Conservation (phyloP, 495 filamentous ascomycete genomes). For the Eremomyces bilateralis region DNA sequence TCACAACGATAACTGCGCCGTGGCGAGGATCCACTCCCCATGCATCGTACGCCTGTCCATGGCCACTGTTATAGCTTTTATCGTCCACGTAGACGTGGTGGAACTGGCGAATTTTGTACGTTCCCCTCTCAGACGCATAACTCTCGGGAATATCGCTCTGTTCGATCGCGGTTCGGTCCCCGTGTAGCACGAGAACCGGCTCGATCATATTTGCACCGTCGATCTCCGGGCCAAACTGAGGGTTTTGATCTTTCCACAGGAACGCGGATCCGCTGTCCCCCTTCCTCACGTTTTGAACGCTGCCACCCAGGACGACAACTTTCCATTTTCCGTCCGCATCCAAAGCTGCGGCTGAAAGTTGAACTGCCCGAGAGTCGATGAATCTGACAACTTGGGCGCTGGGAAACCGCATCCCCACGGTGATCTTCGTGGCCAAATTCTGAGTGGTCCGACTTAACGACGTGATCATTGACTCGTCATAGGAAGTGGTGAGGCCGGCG, state of each 20-base stretch:
- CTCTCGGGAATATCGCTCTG: constrained; percentile 33
- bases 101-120: constrained; percentile 36
- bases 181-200: constrained; percentile 31
- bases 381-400: constrained; percentile 17
- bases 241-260: too few relatives aligned
- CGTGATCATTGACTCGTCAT: constrained; percentile 14
- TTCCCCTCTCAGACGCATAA: constrained; percentile 37
- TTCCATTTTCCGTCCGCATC: constrained; percentile 38
- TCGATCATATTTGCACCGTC: constrained; percentile 40
- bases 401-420: constrained; percentile 16
- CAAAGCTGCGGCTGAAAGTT: constrained; percentile 1
- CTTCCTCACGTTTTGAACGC: constrained; percentile 27
- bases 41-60: constrained; percentile 38
- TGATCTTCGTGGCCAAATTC: constrained; percentile 13
- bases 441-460: constrained; percentile 15
- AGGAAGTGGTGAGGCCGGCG: constrained; percentile 14
- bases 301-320: constrained; percentile 41
- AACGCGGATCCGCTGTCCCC: constrained; percentile 18
- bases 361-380: constrained; percentile 18
- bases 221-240: too few relatives aligned
- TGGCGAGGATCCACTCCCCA: constrained; percentile 36
- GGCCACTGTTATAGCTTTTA: constrained; percentile 32
- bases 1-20: constrained; percentile 36
- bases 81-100: constrained; percentile 51
- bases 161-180: constrained; percentile 30